These are phyloP conservation scores for Ustilago shanxiensis DNA, from an alignment of 1,284 basidiomycete genomes.

Conservation along the genomic window DNA sequence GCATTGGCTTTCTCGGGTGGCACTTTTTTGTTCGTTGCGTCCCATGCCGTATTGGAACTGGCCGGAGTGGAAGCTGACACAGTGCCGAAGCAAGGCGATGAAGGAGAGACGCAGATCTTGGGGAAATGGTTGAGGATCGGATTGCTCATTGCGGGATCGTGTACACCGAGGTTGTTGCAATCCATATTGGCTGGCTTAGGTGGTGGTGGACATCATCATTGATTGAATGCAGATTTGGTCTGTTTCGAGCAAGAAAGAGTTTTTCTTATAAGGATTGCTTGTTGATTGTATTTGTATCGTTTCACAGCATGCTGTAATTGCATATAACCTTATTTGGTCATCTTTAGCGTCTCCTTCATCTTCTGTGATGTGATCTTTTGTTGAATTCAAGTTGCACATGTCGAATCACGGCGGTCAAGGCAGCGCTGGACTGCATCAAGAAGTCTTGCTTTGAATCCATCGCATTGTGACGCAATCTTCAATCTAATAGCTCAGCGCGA, in stretches of 20 bases:
- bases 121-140: constrained; percentile 39
- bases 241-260: too few species aligned
- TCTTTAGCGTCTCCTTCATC: too few species aligned
- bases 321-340: background rate
- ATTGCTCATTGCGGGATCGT: constrained; percentile 31
- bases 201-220: constrained; percentile 27
- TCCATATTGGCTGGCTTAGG: constrained; percentile 19
- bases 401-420: too few species aligned
- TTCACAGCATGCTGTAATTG: background rate
- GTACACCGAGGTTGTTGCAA: constrained; percentile 41
- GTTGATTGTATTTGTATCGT: constrained; percentile 35
- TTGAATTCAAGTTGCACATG: too few species aligned
- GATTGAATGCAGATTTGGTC: background rate
- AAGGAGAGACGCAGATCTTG: constrained; percentile 34
- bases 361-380: too few species aligned
- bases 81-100: background rate
- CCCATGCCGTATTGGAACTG: constrained; percentile 71
- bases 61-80: constrained; percentile 48
- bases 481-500: too few species aligned
- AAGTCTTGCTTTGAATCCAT: background rate
- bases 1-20: constrained; percentile 88
- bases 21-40: constrained; percentile 93
- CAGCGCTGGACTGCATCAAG: background rate
- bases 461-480: too few species aligned
- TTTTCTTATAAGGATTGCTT: background rate